Conservation (phyloP, 352 stramenopile genomes). For the Pythium dissotocum region DNA sequence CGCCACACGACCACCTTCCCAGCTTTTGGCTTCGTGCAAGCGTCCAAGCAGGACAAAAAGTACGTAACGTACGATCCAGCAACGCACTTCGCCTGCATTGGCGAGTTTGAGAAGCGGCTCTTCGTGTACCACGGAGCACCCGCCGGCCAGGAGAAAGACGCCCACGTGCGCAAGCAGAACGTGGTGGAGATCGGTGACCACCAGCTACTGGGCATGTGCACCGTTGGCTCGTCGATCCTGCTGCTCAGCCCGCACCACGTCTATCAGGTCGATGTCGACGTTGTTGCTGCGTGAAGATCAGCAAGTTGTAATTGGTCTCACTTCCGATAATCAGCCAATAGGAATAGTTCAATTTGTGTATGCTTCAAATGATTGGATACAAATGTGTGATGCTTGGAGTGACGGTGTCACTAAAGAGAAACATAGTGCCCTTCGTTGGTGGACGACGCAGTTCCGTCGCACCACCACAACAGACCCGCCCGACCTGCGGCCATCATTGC, state of each 20-base stretch:
- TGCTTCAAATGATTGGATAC: slow-evolving; percentile 10
- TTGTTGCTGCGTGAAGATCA: neutral
- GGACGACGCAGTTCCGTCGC: slow-evolving; percentile 3
- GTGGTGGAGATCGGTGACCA: slow-evolving; percentile 71
- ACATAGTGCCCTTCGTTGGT: slow-evolving; percentile 28
- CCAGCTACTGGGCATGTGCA: slow-evolving; percentile 59
- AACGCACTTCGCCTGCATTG: slow-evolving; percentile 63
- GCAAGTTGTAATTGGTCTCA: slow-evolving; percentile 2
- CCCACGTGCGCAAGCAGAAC: slow-evolving; percentile 63
- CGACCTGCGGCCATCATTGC: slow-evolving; percentile 17
- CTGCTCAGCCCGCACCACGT: slow-evolving; percentile 56
- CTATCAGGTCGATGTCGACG: slow-evolving; percentile 16
- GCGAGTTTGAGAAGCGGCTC: slow-evolving; percentile 75
- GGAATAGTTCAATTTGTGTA: neutral
- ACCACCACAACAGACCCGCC: slow-evolving; percentile 4
- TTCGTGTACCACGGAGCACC: slow-evolving; percentile 66
- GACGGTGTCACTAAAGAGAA: slow-evolving; percentile 28
- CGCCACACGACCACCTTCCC: slow-evolving; percentile 57
- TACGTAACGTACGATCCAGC: slow-evolving; percentile 63
- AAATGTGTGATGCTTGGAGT: neutral
- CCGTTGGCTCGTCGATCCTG: slow-evolving; percentile 46
- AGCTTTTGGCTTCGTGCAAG: slow-evolving; percentile 85
- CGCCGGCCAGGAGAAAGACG: slow-evolving; percentile 31
- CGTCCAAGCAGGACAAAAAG: slow-evolving; percentile 88
- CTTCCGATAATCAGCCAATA: neutral